Evolutionary conservation across 163 green algal species (phyloP).

Genomic region (Coccomyxa subellipsoidea): DNA sequence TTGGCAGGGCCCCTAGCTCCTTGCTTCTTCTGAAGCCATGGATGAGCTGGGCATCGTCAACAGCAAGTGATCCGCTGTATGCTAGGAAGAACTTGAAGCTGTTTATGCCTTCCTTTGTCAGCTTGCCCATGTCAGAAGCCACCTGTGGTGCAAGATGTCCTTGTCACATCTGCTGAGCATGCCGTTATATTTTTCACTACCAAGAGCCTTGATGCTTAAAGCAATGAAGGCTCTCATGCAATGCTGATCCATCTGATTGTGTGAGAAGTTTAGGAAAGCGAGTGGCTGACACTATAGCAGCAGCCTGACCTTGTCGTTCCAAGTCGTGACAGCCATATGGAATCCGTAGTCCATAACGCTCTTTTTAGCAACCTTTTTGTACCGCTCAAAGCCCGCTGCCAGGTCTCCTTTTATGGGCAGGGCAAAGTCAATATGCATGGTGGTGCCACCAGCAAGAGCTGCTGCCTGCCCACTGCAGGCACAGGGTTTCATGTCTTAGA

Average conservation of each 20-base stretch:
- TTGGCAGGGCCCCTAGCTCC: constrained; percentile 83
- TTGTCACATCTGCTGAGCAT: no score
- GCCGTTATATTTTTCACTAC: no score
- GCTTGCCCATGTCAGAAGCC: constrained; percentile 71
- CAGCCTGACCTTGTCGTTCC: constrained; percentile 56
- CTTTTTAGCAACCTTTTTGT: constrained; percentile 56
- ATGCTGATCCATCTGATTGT: not conserved
- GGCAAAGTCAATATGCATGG: constrained; percentile 98
- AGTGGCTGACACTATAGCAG: not conserved
- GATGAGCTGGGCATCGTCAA: constrained; percentile 83
- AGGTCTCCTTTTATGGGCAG: constrained; percentile 82
- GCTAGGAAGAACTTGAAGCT: constrained; percentile 98
- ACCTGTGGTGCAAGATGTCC: constrained; percentile 39
- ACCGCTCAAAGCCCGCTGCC: constrained; percentile 65
- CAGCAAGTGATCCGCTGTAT: constrained; percentile 86
- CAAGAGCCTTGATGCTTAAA: no score
- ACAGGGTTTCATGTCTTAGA: not conserved
- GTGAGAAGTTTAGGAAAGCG: not conserved
- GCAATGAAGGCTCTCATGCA: no score
- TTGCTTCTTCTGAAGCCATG: constrained; percentile 71
- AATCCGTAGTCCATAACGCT: constrained; percentile 91
- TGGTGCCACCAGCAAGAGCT: constrained; percentile 91
- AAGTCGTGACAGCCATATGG: constrained; percentile 93
- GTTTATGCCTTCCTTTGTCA: constrained; percentile 82
- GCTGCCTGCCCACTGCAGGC: constrained; percentile 74